Evolutionary conservation across 441 rosid genomes (phyloP).

Genomic region (Aleurites moluccanus): DNA sequence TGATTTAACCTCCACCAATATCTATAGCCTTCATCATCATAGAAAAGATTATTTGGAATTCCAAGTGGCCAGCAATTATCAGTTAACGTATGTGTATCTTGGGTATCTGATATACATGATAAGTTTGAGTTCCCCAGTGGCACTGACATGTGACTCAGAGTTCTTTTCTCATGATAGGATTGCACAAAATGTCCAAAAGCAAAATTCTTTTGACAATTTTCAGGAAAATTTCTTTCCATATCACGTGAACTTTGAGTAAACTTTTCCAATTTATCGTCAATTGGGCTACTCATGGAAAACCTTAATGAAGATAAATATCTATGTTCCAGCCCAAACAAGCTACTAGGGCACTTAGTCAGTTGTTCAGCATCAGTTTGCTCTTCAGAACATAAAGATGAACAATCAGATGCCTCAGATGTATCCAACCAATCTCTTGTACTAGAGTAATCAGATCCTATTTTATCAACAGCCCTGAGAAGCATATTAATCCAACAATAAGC

Average conservation of each 20-base stretch:
- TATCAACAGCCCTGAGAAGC: slow-evolving; percentile 54
- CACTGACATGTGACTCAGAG: slow-evolving; percentile 17
- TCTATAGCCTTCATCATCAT: slow-evolving; percentile 32
- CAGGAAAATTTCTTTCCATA: slow-evolving; percentile 27
- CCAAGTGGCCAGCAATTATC: slow-evolving; percentile 43
- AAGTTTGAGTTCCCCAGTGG: slow-evolving; percentile 28
- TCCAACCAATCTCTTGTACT: slow-evolving; percentile 45
- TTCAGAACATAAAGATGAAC: slow-evolving; percentile 60
- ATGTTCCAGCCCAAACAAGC: slow-evolving; percentile 36
- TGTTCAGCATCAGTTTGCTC: slow-evolving; percentile 51
- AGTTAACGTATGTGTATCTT: slow-evolving; percentile 31
- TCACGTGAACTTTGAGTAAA: slow-evolving; percentile 30
- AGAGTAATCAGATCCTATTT: slow-evolving; percentile 44
- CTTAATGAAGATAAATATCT: slow-evolving; percentile 63
- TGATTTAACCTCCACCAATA: slow-evolving; percentile 32
- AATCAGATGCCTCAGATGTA: slow-evolving; percentile 54
- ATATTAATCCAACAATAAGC: slow-evolving; percentile 22
- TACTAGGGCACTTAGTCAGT: slow-evolving; percentile 42
- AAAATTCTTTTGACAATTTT: slow-evolving; percentile 29
- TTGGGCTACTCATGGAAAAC: slow-evolving; percentile 41
- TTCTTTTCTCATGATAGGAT: slow-evolving; percentile 26
- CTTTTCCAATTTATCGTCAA: slow-evolving; percentile 35
- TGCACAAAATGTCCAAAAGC: slow-evolving; percentile 27
- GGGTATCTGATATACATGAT: slow-evolving; percentile 17
- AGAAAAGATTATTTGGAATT: slow-evolving; percentile 39